These are phyloP conservation scores for Starmerella floris DNA, from an alignment of 805 yeast genomes.

Conservation along the genomic window DNA sequence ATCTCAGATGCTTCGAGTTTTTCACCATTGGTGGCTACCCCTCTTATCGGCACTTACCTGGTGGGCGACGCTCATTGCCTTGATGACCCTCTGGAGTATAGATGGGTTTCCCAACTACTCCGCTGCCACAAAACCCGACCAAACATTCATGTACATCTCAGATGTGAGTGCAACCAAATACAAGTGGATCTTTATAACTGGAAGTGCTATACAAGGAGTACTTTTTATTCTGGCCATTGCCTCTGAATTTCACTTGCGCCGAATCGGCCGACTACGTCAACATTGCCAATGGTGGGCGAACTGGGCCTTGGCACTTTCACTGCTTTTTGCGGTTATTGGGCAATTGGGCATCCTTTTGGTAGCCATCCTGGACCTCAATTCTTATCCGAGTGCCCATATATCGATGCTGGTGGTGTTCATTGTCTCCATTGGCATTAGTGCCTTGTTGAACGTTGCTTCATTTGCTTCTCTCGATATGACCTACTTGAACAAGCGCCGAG, in stretches of 20 bases:
- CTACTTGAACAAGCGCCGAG: constrained; percentile 25
- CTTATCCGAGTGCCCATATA: constrained; percentile 39
- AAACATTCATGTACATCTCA: constrained; percentile 53
- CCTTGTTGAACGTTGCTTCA: constrained; percentile 34
- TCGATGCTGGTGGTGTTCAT: constrained; percentile 65
- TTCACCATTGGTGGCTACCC: constrained; percentile 41
- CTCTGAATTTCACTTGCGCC: constrained; percentile 51
- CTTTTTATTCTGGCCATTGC: constrained; percentile 52
- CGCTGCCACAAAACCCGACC: constrained; percentile 35
- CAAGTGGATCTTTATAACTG: constrained; percentile 70
- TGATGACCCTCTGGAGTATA: constrained; percentile 63
- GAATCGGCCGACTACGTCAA: constrained; percentile 42
- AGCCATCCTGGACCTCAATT: constrained; percentile 54
- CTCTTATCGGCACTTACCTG: constrained; percentile 54
- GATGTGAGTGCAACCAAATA: constrained; percentile 80
- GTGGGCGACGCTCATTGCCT: constrained; percentile 84
- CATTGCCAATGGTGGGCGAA: constrained; percentile 35
- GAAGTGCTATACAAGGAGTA: constrained; percentile 65
- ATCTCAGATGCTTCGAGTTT: constrained; percentile 16
- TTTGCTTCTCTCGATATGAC: constrained; percentile 36
- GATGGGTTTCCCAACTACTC: constrained; percentile 66
- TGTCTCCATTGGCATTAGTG: constrained; percentile 45
- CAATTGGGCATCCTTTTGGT: constrained; percentile 64
- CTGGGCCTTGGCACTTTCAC: constrained; percentile 32
- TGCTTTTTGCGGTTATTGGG: constrained; percentile 42